Base-by-base conservation (phyloP, 2,329 filamentous ascomycete genomes). In the Sporothrix dimorphospora region DNA sequence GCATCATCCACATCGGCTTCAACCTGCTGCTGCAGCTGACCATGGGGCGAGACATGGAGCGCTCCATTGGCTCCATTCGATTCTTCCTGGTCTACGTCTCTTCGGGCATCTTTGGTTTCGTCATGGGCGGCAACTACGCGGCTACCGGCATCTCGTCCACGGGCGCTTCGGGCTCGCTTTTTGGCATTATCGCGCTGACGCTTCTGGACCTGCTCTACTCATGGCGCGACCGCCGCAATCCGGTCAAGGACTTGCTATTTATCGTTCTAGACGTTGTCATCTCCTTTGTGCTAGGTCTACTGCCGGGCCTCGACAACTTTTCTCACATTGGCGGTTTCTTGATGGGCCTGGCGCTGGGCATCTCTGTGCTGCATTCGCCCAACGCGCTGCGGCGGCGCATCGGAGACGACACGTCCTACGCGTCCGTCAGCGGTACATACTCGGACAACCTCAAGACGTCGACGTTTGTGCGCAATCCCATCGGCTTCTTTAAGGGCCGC, bases 261-360 rank as follows among this genome's bases (percentile, higher is more conserved):
- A 92, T 98, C 80, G 74, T 94, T 63, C 82, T 98, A 71, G 94
- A 98, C 78, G 89, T 98, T 74, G 84, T 90, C 75, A 94, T 99
- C 75, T 94, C 94, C 0, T 98, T 99, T 79, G 94, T 96, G 19
- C 87, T 99, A 2, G 96, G 96, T 45, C 87, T 99, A 4, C 86
- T 99, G 1, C 96, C 96, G 0, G 95, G 94, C 9, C 83, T 99
- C 63, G 96, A 99, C 84, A 99, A 99, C 81, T 99, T 98, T 81
- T 93, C 93, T 19, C 96, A 99, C 77, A 98, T 99, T 74, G 96
- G 96, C 71, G 96, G 96, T 1, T 98, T 98, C 80, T 82, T 97
- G 68, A 97, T 97, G 90, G 96, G 96, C 0, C 83, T 99, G 7
- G 91, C 91, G 0, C 88, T 98, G 0, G 96, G 96, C 14, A 86